Percentiles rank a stretch among this genome's conserved stretches.
phyloP scores from a whole-genome alignment of 192 early-diverging fungal genomes.

The Podila epigama region DNA sequence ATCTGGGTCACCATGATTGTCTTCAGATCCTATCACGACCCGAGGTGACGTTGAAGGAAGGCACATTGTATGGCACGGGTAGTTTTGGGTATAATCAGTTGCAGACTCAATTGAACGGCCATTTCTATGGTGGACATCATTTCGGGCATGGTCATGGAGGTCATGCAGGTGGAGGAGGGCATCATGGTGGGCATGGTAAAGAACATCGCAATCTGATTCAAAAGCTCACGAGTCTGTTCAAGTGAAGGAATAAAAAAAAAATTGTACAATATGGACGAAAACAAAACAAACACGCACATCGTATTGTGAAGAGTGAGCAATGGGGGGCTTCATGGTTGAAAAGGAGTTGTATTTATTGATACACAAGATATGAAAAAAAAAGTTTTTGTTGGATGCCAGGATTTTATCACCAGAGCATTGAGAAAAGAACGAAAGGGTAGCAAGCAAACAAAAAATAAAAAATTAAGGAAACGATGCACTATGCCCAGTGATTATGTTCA shows the following conservation, averaged over 20 bases:
- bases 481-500: conserved; percentile 22
- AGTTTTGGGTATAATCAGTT: conserved; percentile 47
- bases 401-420: too few species aligned
- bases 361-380: too few species aligned
- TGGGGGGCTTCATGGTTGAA: too few species aligned
- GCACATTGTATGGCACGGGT: conserved; percentile 42
- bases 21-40: conserved; percentile 39
- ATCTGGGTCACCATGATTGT: conserved; percentile 37
- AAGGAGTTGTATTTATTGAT: too few species aligned
- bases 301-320: too few species aligned
- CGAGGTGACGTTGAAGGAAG: conserved; percentile 41
- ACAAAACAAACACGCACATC: background rate
- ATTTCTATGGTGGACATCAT: conserved; percentile 11
- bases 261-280: background rate
- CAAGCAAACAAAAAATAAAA: background rate
- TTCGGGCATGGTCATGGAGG: conserved; percentile 23
- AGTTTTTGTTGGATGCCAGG: too few species aligned
- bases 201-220: conserved; percentile 43
- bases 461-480: background rate
- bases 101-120: conserved; percentile 4
- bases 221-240: conserved; percentile 44
- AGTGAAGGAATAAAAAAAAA: conserved; percentile 2
- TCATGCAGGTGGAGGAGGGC: background rate
- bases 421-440: background rate
- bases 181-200: conserved; percentile 18